A percentile compares a stretch with the other conserved stretches of the same genome.
phyloP scores from a whole-genome alignment of 2,329 filamentous ascomycete species.

The Pseudocercospora fijiensis region DNA sequence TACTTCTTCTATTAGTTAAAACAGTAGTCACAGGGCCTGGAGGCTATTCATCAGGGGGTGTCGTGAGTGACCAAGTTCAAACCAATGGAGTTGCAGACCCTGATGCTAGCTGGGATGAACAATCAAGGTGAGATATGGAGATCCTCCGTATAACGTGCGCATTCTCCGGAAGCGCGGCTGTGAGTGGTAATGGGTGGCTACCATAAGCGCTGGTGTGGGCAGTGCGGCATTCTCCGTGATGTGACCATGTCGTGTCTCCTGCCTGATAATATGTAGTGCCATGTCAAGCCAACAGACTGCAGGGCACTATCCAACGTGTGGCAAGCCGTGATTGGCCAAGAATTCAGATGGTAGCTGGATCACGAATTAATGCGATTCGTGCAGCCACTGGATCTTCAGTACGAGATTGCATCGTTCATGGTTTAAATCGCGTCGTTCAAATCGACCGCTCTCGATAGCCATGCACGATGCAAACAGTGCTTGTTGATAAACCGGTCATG shows the following conservation, averaged over 20 bases:
- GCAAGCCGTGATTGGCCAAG: neutral
- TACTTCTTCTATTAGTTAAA: too few relatives aligned
- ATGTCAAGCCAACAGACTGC: neutral
- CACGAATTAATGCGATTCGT: neutral
- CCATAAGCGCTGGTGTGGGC: neutral
- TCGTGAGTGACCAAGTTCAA: neutral
- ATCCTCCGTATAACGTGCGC: neutral
- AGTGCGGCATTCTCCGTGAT: neutral
- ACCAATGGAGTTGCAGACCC: neutral
- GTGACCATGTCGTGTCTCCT: neutral
- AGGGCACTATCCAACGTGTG: neutral
- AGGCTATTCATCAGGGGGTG: too few relatives aligned
- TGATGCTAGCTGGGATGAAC: neutral
- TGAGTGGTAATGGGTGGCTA: neutral
- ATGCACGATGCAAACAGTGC: neutral
- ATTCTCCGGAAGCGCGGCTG: neutral
- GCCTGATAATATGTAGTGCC: neutral
- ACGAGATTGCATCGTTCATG: neutral
- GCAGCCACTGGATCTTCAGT: neutral
- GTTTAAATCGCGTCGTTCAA: too few relatives aligned
- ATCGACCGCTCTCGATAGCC: too few relatives aligned
- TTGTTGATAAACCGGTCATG: neutral
- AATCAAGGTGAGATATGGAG: neutral
- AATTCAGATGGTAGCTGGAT: neutral
- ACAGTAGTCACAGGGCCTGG: too few relatives aligned